A percentile compares a stretch with the other conserved stretches of the same genome.
phyloP scores from a whole-genome alignment of 192 early-diverging fungal species.

The Rhizoclosmatium sp. region DNA sequence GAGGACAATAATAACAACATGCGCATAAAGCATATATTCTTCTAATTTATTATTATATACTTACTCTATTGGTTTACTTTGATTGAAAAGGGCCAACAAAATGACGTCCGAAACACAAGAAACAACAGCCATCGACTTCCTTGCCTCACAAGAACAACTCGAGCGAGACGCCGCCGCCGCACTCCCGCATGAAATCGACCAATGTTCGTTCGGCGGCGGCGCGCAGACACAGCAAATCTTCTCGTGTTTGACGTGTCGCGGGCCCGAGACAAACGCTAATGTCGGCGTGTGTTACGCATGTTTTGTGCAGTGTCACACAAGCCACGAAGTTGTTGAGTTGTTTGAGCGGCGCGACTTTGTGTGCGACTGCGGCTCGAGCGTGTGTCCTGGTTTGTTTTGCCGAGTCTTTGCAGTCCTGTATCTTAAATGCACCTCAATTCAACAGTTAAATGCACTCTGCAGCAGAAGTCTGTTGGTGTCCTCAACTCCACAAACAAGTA shows the following conservation, averaged over 20 bases:
- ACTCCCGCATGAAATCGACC: constrained; percentile 33
- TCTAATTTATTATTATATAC: too few relatives aligned
- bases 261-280: neutral
- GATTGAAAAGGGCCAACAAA: neutral
- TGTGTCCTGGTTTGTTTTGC: constrained; percentile 37
- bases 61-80: too few relatives aligned
- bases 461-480: constrained; percentile 34
- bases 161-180: constrained; percentile 21
- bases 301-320: constrained; percentile 58
- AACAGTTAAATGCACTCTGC: constrained; percentile 31
- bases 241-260: constrained; percentile 77
- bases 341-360: constrained; percentile 82
- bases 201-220: constrained; percentile 48
- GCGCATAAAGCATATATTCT: too few relatives aligned
- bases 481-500: constrained; percentile 78
- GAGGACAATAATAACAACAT: too few relatives aligned
- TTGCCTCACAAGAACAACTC: constrained; percentile 15
- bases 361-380: constrained; percentile 87
- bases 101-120: constrained; percentile 8
- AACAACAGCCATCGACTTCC: constrained; percentile 30
- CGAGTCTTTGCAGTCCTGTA: neutral
- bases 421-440: neutral
- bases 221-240: constrained; percentile 80
- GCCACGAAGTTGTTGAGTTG: constrained; percentile 84
- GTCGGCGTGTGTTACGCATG: constrained; percentile 45